phyloP scores from a whole-genome alignment of 306 rosid species.

The Purshia tridentata region DNA sequence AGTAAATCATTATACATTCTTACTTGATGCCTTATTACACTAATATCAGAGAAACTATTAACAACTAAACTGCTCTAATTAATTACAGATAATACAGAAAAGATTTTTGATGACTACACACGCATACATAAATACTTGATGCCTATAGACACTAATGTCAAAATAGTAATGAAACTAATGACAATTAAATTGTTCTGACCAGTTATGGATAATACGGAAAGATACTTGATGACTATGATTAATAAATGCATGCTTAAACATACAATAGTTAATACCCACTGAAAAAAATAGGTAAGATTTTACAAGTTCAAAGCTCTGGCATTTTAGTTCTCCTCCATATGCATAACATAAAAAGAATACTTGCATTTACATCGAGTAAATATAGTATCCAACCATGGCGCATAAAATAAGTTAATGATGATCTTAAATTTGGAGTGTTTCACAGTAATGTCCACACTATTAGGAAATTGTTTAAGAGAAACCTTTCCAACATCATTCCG shows the following conservation, averaged over 20 bases:
- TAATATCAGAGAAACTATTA: too few relatives aligned
- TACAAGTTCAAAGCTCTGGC: background rate
- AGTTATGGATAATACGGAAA: too few relatives aligned
- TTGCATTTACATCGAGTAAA: background rate
- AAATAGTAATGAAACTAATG: too few relatives aligned
- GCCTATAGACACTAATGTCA: too few relatives aligned
- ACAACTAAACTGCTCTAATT: too few relatives aligned
- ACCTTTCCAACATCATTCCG: conserved; percentile 96
- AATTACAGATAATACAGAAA: too few relatives aligned
- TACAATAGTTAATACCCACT: too few relatives aligned
- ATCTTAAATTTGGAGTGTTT: background rate
- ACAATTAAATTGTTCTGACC: too few relatives aligned
- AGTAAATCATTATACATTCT: too few relatives aligned
- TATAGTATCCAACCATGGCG: background rate
- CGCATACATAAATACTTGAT: too few relatives aligned
- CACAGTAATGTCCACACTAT: conserved; percentile 5
- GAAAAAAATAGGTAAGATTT: background rate
- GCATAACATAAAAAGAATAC: background rate
- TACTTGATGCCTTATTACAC: too few relatives aligned
- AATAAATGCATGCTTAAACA: background rate
- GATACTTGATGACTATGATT: background rate
- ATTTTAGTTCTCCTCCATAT: background rate
- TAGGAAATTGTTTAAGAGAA: conserved; percentile 13
- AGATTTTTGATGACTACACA: too few relatives aligned
- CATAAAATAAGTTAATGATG: background rate